A percentile compares a stretch with the other conserved stretches of the same genome.
Conservation (phyloP, 441 rosid genomes). For the Raphanus hybrid region DNA sequence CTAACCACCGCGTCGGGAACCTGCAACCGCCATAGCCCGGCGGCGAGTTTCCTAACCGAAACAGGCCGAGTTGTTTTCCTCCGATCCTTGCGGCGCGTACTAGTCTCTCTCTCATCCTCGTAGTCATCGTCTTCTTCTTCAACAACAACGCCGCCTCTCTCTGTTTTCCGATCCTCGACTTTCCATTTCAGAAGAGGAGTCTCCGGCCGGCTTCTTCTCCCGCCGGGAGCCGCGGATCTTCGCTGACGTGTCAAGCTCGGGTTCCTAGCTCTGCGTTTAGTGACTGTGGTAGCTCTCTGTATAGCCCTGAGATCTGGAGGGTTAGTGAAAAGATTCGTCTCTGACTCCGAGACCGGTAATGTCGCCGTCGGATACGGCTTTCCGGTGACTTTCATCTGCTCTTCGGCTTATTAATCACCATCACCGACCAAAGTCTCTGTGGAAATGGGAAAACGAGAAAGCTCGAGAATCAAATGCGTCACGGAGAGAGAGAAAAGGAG, state of each 20-base stretch:
- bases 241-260: slow-evolving; percentile 54
- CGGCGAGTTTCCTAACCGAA: slow-evolving; percentile 89
- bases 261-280: slow-evolving; percentile 54
- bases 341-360: slow-evolving; percentile 44
- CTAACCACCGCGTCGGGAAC: slow-evolving; percentile 51
- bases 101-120: slow-evolving; percentile 40
- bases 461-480: slow-evolving; percentile 40
- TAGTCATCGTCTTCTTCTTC: slow-evolving; percentile 52
- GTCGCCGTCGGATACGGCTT: slow-evolving; percentile 50
- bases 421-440: slow-evolving; percentile 38
- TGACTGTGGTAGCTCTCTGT: slow-evolving; percentile 39
- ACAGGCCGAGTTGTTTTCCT: slow-evolving; percentile 44
- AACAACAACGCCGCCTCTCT: slow-evolving; percentile 26
- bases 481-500: neutral
- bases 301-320: slow-evolving; percentile 53
- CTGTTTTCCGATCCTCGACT: slow-evolving; percentile 58
- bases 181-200: slow-evolving; percentile 89
- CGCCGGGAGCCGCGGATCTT: slow-evolving; percentile 49
- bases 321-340: slow-evolving; percentile 34
- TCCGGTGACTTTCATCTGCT: slow-evolving; percentile 60
- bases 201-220: slow-evolving; percentile 75
- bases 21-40: slow-evolving; percentile 89
- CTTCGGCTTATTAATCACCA: slow-evolving; percentile 32
- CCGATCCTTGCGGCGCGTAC: slow-evolving; percentile 41
- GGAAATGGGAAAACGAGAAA: neutral